These are phyloP conservation scores for Blastomyces parvus DNA, from an alignment of 2,329 filamentous ascomycete genomes.

Conservation along the genomic window DNA sequence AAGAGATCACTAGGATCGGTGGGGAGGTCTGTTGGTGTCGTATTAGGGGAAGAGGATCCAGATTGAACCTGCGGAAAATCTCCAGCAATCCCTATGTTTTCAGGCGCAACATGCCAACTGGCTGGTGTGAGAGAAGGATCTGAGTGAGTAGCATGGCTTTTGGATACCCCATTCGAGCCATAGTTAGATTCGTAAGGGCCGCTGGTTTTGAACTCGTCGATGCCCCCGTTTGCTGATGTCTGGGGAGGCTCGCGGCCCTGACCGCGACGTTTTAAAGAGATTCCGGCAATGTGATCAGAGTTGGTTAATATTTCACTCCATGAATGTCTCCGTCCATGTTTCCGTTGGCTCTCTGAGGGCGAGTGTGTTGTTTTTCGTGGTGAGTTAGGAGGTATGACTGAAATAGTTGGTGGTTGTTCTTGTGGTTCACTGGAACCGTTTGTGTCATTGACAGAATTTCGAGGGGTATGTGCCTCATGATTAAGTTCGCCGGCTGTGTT, in stretches of 20 bases:
- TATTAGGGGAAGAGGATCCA: not conserved
- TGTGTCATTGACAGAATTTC: not conserved
- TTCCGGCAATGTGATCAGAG: not conserved
- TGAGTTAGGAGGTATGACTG: not conserved
- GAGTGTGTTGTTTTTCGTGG: not conserved
- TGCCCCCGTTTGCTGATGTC: not conserved
- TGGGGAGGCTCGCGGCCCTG: not conserved
- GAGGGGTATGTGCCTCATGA: not conserved
- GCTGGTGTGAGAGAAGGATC: not conserved
- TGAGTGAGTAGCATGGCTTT: not conserved
- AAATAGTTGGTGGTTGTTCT: not conserved
- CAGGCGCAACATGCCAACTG: not conserved
- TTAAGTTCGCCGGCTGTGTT: not conserved
- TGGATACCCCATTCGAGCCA: not conserved
- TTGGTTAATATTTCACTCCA: constrained; percentile 6
- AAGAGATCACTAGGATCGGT: not conserved
- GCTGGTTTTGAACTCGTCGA: constrained; percentile 1
- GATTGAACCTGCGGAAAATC: not conserved
- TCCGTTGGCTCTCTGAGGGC: not conserved
- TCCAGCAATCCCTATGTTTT: not conserved
- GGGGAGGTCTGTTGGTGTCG: not conserved
- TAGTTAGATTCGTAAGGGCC: constrained; percentile 1
- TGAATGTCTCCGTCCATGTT: not conserved
- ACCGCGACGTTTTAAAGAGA: not conserved
- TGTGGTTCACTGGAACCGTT: not conserved